phyloP scores from a whole-genome alignment of 352 stramenopile genomes.

The Phytopythium vexans region DNA sequence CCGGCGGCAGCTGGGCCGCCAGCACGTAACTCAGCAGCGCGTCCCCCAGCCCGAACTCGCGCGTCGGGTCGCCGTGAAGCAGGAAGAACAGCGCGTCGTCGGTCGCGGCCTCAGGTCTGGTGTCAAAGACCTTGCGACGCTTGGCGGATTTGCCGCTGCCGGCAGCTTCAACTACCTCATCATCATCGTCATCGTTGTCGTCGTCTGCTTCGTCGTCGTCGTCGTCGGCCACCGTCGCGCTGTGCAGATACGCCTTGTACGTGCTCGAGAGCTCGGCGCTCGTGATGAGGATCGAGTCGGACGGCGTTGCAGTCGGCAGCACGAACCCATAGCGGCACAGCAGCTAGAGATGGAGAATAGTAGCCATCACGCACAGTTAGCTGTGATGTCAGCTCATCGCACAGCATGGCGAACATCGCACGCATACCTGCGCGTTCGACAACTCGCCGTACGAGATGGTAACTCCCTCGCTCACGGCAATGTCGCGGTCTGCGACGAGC shows the following conservation, averaged over 20 bases:
- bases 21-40: constrained; percentile 64
- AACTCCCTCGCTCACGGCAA: constrained; percentile 41
- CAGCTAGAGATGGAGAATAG: constrained; percentile 19
- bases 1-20: constrained; percentile 39
- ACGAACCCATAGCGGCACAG: constrained; percentile 76
- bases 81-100: constrained; percentile 42
- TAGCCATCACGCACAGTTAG: no score
- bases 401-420: background rate
- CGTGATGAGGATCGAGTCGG: constrained; percentile 53
- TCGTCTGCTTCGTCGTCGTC: constrained; percentile 17
- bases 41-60: constrained; percentile 64
- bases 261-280: constrained; percentile 38
- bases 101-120: constrained; percentile 10
- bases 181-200: constrained; percentile 14
- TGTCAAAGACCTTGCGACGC: constrained; percentile 39
- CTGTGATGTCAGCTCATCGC: background rate
- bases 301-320: constrained; percentile 26
- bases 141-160: constrained; percentile 30
- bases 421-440: constrained; percentile 63
- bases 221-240: constrained; percentile 22
- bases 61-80: constrained; percentile 40
- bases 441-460: constrained; percentile 74
- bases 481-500: constrained; percentile 43
- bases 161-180: constrained; percentile 7
- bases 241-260: constrained; percentile 30